These are phyloP conservation scores for Leucogyrophana mollusca DNA, from an alignment of 768 basidiomycete species.

Conservation along the genomic window DNA sequence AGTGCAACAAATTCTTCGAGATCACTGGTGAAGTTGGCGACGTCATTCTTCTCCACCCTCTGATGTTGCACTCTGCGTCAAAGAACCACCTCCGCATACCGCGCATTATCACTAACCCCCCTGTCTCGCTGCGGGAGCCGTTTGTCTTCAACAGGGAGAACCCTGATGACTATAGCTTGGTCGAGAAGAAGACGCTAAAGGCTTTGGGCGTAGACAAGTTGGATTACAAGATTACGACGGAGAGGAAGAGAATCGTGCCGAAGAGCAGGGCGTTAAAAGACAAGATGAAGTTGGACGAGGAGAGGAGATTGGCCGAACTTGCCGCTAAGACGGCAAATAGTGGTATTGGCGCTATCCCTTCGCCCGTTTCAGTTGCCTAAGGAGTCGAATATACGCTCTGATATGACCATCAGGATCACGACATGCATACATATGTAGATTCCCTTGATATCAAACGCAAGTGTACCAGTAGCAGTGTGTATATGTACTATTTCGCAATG, in stretches of 20 bases:
- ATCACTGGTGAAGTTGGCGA: conserved; percentile 63
- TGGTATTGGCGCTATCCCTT: neutral
- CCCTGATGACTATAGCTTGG: conserved; percentile 51
- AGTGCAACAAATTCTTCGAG: conserved; percentile 46
- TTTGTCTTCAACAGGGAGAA: conserved; percentile 49
- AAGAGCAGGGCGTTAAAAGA: conserved; percentile 40
- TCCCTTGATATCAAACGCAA: no score
- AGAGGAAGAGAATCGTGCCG: conserved; percentile 48
- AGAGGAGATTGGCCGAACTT: conserved; percentile 33
- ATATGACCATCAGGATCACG: no score
- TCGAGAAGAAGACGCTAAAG: conserved; percentile 57
- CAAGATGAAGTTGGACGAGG: conserved; percentile 51
- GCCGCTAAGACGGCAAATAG: neutral
- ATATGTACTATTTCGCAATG: no score
- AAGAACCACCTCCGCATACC: conserved; percentile 54
- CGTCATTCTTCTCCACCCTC: conserved; percentile 60
- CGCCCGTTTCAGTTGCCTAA: neutral
- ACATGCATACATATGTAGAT: no score
- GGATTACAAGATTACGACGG: conserved; percentile 46
- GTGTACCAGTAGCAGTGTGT: no score
- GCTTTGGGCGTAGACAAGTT: conserved; percentile 48
- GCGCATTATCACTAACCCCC: conserved; percentile 64
- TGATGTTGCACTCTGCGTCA: conserved; percentile 65
- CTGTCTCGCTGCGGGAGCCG: conserved; percentile 51
- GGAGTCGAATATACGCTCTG: no score